A percentile compares a stretch with the other conserved stretches of the same genome.
phyloP scores from a whole-genome alignment of 495 filamentous ascomycete species.

The Trichoderma virens region DNA sequence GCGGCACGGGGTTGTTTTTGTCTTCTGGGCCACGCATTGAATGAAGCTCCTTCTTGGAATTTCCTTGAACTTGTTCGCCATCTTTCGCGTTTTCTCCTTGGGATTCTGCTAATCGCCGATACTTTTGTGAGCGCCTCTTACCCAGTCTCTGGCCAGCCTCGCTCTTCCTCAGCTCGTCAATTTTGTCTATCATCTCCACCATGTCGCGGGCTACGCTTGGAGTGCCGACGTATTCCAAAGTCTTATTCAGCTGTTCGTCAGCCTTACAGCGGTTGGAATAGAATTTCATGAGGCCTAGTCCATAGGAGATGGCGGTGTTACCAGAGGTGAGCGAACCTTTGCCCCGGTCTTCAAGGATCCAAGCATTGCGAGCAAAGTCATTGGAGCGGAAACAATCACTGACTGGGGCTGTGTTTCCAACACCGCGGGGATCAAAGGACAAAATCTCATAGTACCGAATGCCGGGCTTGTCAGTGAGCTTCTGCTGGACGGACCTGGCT shows the following conservation, averaged over 20 bases:
- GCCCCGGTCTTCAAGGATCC: constrained; percentile 8
- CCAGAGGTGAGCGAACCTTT: not conserved
- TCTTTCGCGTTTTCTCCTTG: not conserved
- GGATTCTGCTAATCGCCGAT: too few relatives aligned
- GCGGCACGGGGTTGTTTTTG: constrained; percentile 4
- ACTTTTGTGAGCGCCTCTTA: too few relatives aligned
- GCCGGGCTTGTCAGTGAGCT: constrained; percentile 21
- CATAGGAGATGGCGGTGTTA: not conserved
- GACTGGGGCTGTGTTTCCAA: constrained; percentile 30
- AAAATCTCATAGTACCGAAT: constrained; percentile 30
- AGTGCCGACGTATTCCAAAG: constrained; percentile 12
- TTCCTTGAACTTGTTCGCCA: not conserved
- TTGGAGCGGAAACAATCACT: constrained; percentile 29
- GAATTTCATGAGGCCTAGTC: constrained; percentile 13
- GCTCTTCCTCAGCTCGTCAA: constrained; percentile 20
- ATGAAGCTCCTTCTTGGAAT: too few relatives aligned
- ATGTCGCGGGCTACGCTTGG: constrained; percentile 32
- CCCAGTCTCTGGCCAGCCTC: too few relatives aligned
- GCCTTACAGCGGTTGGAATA: constrained; percentile 1
- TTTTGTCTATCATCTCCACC: constrained; percentile 33
- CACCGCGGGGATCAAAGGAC: constrained; percentile 38
- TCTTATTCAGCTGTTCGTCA: not conserved
- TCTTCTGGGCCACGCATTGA: not conserved
- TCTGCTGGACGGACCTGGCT: constrained; percentile 21
- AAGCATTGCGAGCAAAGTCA: constrained; percentile 7